Percentiles rank a stretch among this genome's conserved stretches.
phyloP scores from a whole-genome alignment of 805 yeast genomes.

The Wickerhamiella dianesei region DNA sequence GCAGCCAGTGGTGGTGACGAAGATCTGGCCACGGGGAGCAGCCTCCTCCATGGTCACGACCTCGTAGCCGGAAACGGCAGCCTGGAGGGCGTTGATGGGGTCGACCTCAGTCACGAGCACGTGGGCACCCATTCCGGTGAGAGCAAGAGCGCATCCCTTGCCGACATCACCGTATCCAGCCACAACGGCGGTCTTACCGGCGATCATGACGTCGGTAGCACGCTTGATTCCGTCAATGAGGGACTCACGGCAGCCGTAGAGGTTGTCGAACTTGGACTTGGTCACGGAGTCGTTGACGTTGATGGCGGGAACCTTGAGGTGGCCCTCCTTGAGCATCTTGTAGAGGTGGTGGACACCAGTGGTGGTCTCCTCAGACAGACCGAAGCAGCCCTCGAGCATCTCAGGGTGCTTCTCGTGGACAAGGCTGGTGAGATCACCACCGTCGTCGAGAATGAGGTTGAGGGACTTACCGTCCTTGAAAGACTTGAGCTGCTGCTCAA shows the following conservation, averaged over 20 bases:
- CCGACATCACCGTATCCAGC: constrained; percentile 99
- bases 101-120: constrained; percentile 94
- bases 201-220: constrained; percentile 99
- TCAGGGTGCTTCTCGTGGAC: constrained; percentile 98
- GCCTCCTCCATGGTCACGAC: constrained; percentile 92
- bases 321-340: constrained; percentile 81
- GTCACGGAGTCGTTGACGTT: constrained; percentile 98
- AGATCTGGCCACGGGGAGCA: constrained; percentile 85
- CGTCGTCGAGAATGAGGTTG: constrained; percentile 95
- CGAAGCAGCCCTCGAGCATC: constrained; percentile 87
- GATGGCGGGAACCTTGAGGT: constrained; percentile 96
- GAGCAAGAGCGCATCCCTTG: constrained; percentile 99
- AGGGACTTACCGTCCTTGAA: constrained; percentile 92
- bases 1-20: constrained; percentile 98
- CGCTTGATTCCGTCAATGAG: constrained; percentile 97
- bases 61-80: constrained; percentile 98
- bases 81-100: constrained; percentile 98
- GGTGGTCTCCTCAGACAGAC: constrained; percentile 97
- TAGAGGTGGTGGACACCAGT: constrained; percentile 99
- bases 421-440: constrained; percentile 95
- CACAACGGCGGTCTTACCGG: constrained; percentile 97
- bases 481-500: constrained; percentile 95
- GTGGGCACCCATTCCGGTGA: constrained; percentile 98
- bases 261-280: constrained; percentile 97
- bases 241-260: constrained; percentile 99